phyloP scores from a whole-genome alignment of 805 yeast species.

The Candida arabinofermentans region DNA sequence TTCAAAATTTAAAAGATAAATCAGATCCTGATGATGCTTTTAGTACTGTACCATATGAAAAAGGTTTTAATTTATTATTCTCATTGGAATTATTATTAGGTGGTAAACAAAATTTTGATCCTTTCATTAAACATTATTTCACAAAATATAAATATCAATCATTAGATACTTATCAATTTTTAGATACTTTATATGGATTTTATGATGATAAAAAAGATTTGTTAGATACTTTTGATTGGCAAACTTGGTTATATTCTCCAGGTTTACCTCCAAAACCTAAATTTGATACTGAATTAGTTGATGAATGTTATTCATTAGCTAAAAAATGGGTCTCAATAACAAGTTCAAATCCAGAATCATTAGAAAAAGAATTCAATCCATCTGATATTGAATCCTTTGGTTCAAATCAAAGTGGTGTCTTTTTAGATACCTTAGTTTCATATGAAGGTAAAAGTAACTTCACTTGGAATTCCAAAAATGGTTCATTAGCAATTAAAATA shows the following conservation, averaged over 20 bases:
- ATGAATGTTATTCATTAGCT: constrained; percentile 64
- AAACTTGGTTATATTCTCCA: constrained; percentile 72
- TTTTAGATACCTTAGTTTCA: constrained; percentile 62
- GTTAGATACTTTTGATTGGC: constrained; percentile 79
- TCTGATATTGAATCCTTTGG: constrained; percentile 55
- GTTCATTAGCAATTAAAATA: constrained; percentile 28
- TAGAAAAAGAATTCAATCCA: constrained; percentile 36
- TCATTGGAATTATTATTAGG: constrained; percentile 69
- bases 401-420: constrained; percentile 75
- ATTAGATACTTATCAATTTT: constrained; percentile 76
- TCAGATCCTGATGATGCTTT: constrained; percentile 89
- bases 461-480: constrained; percentile 31
- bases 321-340: constrained; percentile 55
- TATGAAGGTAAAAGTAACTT: constrained; percentile 43
- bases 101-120: constrained; percentile 71
- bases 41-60: constrained; percentile 85
- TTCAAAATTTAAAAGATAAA: constrained; percentile 65
- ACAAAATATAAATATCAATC: constrained; percentile 62
- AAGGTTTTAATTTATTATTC: constrained; percentile 78
- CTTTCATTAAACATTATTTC: constrained; percentile 78
- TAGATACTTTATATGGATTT: constrained; percentile 70
- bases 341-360: constrained; percentile 19
- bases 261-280: constrained; percentile 88
- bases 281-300: constrained; percentile 76
- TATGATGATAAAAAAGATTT: constrained; percentile 38